Evolutionary conservation across 2,329 filamentous ascomycete genomes (phyloP), one percentile per base, ranked within the genome.

Genomic region (Fonsecaea nubica): DNA sequence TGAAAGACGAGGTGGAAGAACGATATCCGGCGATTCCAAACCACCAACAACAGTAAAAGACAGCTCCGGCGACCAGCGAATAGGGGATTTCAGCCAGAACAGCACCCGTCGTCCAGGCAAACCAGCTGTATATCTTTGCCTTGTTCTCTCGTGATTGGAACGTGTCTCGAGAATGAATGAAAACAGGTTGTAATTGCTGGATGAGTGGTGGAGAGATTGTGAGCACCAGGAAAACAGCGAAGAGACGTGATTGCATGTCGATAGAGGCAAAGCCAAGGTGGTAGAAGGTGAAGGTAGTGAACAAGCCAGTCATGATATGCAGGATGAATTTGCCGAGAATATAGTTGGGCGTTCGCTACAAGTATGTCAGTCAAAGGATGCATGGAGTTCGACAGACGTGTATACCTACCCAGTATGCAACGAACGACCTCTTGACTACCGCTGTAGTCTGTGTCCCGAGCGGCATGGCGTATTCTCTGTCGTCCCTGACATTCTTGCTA

Each of bases 51-150:
- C 84, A 78, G 74, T 83, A 91, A 78, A 89, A 91, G 30, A 91
- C 75, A 0, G 84, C 86, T 0, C 87, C 90, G 0, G 87, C 86
- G 3, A 91, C 75, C 12, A 92, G 78, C 0, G 85, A 84, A 71
- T 91, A 92, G 0, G 91, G 91, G 0, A 93, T 81, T 76, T 93
- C 91, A 15, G 86, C 88, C 0, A 92, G 71, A 4, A 92, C 84
- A 1, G 85, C 84, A 0, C 86, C 89, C 2, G 87, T 88, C 0
- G 86, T 85, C 77, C 90, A 92, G 0, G 90, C 89, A 13, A 85
- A 78, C 90, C 91, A 93, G 1, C 86, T 89, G 78, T 94, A 95
- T 32, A 92, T 92, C 76, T 92, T 92, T 15, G 89, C 87, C n/a
- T 86, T 91, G 57, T 88, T 85, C 76, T 95, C 92, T 4, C 92